Conservation (phyloP, 441 rosid genomes). For the Adansonia grandidieri region DNA sequence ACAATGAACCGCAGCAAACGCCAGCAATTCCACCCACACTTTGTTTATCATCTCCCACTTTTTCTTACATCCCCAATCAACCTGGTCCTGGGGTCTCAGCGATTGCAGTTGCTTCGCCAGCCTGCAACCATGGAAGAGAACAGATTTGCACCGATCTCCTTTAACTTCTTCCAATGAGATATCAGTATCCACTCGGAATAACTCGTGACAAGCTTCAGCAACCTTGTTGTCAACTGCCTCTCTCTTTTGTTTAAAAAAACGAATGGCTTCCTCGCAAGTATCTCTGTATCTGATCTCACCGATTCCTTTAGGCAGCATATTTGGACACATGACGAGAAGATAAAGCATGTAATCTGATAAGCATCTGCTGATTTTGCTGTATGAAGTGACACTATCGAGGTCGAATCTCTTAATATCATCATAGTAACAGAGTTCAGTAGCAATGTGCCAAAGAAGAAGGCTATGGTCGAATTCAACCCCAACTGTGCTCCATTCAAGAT, state of each 20-base stretch:
- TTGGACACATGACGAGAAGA: slow-evolving; percentile 14
- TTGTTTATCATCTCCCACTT: slow-evolving; percentile 29
- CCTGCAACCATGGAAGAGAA: slow-evolving; percentile 19
- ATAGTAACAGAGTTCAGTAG: slow-evolving; percentile 27
- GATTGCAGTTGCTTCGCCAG: slow-evolving; percentile 4
- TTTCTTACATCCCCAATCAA: background rate
- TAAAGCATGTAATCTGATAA: slow-evolving; percentile 32
- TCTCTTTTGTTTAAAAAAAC: background rate
- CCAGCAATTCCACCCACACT: slow-evolving; percentile 36
- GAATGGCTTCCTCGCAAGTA: slow-evolving; percentile 16
- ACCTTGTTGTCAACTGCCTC: background rate
- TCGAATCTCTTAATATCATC: background rate
- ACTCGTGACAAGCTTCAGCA: background rate
- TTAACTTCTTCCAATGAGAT: background rate
- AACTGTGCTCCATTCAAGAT: background rate
- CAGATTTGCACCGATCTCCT: slow-evolving; percentile 12
- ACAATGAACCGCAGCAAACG: slow-evolving; percentile 26
- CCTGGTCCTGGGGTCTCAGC: background rate
- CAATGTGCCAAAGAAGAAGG: slow-evolving; percentile 31
- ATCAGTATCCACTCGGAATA: background rate
- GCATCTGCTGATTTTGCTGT: slow-evolving; percentile 14
- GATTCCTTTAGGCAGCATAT: slow-evolving; percentile 32
- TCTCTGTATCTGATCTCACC: slow-evolving; percentile 23
- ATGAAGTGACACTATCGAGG: background rate
- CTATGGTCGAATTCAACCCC: slow-evolving; percentile 17